Evolutionary conservation across 2,329 filamentous ascomycete genomes (phyloP).

Genomic region (Aspergillus amoenus): DNA sequence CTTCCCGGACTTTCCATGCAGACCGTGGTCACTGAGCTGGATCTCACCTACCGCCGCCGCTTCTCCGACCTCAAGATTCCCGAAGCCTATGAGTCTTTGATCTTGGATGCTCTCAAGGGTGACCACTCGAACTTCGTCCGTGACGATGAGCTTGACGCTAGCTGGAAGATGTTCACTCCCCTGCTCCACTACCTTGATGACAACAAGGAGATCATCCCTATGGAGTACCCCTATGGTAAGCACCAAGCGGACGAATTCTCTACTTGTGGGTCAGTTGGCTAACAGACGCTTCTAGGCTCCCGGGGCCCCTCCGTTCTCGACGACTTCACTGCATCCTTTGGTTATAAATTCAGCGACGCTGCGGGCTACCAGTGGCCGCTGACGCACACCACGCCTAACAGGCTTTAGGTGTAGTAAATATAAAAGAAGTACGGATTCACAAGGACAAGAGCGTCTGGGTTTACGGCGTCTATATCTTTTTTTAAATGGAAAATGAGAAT

Average conservation of each 20-base stretch:
- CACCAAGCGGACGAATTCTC: conserved; percentile 10
- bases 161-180: conserved; percentile 98
- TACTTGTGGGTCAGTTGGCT: neutral
- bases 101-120: conserved; percentile 95
- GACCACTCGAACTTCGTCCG: conserved; percentile 99
- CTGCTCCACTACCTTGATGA: conserved; percentile 97
- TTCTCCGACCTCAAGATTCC: conserved; percentile 99
- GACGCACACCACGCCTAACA: conserved; percentile 68
- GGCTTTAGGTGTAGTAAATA: conserved; percentile 61
- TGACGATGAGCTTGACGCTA: conserved; percentile 94
- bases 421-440: conserved; percentile 26
- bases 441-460: conserved; percentile 11
- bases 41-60: conserved; percentile 94
- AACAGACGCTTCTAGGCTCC: conserved; percentile 63
- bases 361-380: conserved; percentile 95
- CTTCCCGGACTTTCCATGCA: conserved; percentile 98
- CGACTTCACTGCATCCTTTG: conserved; percentile 96
- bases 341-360: conserved; percentile 98
- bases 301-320: conserved; percentile 94
- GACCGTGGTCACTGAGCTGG: conserved; percentile 96
- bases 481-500: conserved; percentile 14
- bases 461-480: conserved; percentile 9
- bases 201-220: conserved; percentile 98
- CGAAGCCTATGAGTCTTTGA: conserved; percentile 97
- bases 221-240: conserved; percentile 99